These are phyloP conservation scores for Abelmoschus esculentus DNA, from an alignment of 345 rosid species.

Conservation along the genomic window DNA sequence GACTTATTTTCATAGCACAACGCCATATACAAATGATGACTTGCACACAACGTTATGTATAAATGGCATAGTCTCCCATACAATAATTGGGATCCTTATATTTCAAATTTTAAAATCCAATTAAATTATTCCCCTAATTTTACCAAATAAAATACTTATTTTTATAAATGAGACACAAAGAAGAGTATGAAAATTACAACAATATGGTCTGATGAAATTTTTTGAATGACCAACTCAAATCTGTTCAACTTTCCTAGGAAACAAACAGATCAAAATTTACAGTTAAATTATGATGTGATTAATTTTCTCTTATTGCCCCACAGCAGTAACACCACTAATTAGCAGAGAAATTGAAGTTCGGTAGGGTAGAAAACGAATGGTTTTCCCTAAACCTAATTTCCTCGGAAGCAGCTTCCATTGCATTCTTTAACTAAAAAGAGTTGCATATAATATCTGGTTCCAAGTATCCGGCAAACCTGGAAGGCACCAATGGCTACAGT, in stretches of 20 bases:
- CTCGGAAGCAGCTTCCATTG: background rate
- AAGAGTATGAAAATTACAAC: background rate
- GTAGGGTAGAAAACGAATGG: conserved; percentile 22
- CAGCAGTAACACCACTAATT: background rate
- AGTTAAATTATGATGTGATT: background rate
- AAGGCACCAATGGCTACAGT: conserved; percentile 95
- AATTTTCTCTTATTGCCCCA: conserved; percentile 13
- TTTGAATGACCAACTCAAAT: background rate
- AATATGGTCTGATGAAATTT: too few species aligned
- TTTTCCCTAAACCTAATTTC: background rate
- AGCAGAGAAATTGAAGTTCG: background rate
- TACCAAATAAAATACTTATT: too few species aligned
- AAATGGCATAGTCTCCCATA: too few species aligned
- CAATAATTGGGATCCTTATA: too few species aligned
- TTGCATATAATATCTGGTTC: conserved; percentile 64
- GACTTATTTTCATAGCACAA: too few species aligned
- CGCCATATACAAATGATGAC: too few species aligned
- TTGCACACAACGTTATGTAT: too few species aligned
- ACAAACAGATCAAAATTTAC: conserved; percentile 15
- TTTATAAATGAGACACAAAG: background rate
- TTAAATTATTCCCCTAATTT: too few species aligned
- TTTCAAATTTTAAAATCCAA: too few species aligned
- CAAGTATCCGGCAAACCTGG: conserved; percentile 95
- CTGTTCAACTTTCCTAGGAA: background rate
- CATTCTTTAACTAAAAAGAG: conserved; percentile 32